phyloP scores from a whole-genome alignment of 371 early-diverging fungal species.

The Lichtheimia ornata region DNA sequence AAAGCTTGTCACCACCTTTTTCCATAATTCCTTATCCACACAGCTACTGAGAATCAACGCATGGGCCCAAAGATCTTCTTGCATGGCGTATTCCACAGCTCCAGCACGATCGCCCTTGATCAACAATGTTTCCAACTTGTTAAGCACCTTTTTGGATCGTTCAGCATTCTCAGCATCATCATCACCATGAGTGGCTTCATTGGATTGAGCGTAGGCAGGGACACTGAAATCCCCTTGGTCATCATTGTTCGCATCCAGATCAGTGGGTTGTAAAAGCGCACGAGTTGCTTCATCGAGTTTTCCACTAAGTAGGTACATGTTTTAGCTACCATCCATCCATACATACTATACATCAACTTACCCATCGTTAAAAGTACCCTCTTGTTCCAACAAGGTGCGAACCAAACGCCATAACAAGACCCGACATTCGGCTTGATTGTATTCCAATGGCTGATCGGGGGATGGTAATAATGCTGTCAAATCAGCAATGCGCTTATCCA shows the following conservation, averaged over 20 bases:
- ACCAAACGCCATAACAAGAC: constrained; percentile 66
- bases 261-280: constrained; percentile 40
- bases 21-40: constrained; percentile 81
- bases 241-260: constrained; percentile 9
- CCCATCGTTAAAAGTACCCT: constrained; percentile 70
- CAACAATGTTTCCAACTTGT: constrained; percentile 64
- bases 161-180: constrained; percentile 22
- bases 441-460: constrained; percentile 28
- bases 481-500: constrained; percentile 50
- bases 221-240: constrained; percentile 39
- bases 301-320: constrained; percentile 28
- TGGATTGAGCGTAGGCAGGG: constrained; percentile 37
- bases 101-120: constrained; percentile 74
- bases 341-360: constrained; percentile 30
- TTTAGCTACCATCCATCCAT: background rate
- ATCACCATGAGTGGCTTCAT: background rate
- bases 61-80: constrained; percentile 83
- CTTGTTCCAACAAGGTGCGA: constrained; percentile 62
- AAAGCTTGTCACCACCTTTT: constrained; percentile 75
- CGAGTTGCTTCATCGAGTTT: constrained; percentile 61
- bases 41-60: constrained; percentile 89
- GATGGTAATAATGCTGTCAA: constrained; percentile 31
- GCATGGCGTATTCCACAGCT: constrained; percentile 76
- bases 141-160: constrained; percentile 36
- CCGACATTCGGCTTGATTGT: constrained; percentile 27